Evolutionary conservation across 108 stramenopile genomes (phyloP).

Genomic region (Bacterosira constricta): DNA sequence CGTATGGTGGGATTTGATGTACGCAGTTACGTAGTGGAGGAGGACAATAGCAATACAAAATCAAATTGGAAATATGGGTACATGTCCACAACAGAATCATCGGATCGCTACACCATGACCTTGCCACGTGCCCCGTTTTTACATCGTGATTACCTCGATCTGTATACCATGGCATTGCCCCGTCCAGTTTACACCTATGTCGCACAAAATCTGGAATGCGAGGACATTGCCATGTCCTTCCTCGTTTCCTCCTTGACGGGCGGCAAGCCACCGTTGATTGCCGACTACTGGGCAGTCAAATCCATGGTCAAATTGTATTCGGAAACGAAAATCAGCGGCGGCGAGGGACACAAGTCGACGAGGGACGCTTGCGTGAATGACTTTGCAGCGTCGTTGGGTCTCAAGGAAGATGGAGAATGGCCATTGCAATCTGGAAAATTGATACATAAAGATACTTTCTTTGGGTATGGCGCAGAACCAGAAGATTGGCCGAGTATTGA

Average conservation of each 20-base stretch:
- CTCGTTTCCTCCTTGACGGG: constrained; percentile 69
- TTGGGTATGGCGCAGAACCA: constrained; percentile 50
- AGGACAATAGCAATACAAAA: constrained; percentile 13
- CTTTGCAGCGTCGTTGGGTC: constrained; percentile 65
- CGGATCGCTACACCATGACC: constrained; percentile 71
- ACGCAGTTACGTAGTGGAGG: constrained; percentile 58
- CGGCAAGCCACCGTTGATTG: constrained; percentile 73
- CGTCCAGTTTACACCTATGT: constrained; percentile 59
- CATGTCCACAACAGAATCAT: constrained; percentile 61
- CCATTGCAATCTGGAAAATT: constrained; percentile 29
- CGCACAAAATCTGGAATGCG: constrained; percentile 73
- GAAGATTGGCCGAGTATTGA: constrained; percentile 41
- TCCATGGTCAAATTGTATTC: constrained; percentile 69
- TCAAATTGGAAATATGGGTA: constrained; percentile 71
- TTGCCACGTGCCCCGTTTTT: constrained; percentile 76
- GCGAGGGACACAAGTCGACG: constrained; percentile 60
- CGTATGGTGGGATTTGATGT: constrained; percentile 87
- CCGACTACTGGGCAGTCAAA: constrained; percentile 80
- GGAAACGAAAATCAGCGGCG: constrained; percentile 39
- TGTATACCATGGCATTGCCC: constrained; percentile 70
- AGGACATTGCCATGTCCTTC: constrained; percentile 87
- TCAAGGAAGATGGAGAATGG: constrained; percentile 52
- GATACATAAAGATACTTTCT: constrained; percentile 16
- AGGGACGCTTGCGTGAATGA: constrained; percentile 75
- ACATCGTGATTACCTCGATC: constrained; percentile 76